Evolutionary conservation across 2,329 filamentous ascomycete species (phyloP), one percentile per base, ranked within the genome.

Genomic region (Tricladium varicosporioides): DNA sequence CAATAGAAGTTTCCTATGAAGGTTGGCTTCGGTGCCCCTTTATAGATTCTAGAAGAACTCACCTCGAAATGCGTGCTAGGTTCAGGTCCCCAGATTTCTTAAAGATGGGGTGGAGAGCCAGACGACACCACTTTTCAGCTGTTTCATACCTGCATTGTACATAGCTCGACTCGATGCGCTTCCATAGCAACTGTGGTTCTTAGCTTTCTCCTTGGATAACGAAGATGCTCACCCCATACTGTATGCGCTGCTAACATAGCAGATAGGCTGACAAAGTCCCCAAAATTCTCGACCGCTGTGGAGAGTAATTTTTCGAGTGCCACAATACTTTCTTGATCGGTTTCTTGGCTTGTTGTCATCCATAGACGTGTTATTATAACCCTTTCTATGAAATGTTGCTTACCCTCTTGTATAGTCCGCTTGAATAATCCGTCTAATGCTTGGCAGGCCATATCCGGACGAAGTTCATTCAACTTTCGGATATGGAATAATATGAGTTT

Each of bases 121-220:
- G 69, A 7, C 72, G 77, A 65, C 90, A 95, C 91, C 91, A 97
- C 51, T 76, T 72, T 60, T 87, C 81, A 1, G 87, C 81, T 13
- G 76, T 62, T 2, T 78, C 74, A 54, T 80, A 81, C 14, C 83
- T 73, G 1, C 78, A 75, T 32, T 81, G 77, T 1, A 73, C 73
- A 60, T 82, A 84, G 13, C 77, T 76, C 1, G 76, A 72, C 52
- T 92, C 88, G n/a, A 89, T 77, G 22, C 80, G 82, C 72, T 91
- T 94, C 91, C 92, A 97, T 2, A 96, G 74, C 2, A 96, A 71
- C 88, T 93, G 58, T 7, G 60, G 40, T 5, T 36, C 31, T 68
- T 46, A 67, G 63, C n/a, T 42, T 15, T 5, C 16, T 15, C 18
- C 11, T 32, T 16, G 63, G 16, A 63, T 58, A 47, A 14, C 18